Percentiles rank a stretch among this genome's conserved stretches.
phyloP scores from a whole-genome alignment of 352 stramenopile species.

The Phytophthora uliginosa region DNA sequence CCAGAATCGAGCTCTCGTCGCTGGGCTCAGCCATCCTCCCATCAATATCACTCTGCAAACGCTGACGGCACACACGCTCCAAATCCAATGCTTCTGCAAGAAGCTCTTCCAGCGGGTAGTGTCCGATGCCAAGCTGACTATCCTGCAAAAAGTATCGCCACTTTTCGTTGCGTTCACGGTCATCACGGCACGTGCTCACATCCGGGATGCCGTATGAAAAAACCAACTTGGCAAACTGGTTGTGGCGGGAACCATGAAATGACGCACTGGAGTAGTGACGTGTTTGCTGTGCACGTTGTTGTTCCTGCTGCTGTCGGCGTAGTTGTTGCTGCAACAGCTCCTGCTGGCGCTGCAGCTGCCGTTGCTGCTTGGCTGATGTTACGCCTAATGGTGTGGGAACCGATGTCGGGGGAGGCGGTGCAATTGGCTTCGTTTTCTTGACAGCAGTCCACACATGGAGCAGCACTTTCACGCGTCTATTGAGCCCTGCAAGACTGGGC shows the following conservation, averaged over 20 bases:
- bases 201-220: constrained; percentile 86
- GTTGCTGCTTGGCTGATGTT: constrained; percentile 21
- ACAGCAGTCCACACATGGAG: constrained; percentile 56
- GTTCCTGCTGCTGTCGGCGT: constrained; percentile 26
- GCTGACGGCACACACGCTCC: constrained; percentile 67
- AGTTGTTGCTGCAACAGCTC: constrained; percentile 31
- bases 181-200: constrained; percentile 59
- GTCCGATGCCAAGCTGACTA: constrained; percentile 45
- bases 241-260: constrained; percentile 49
- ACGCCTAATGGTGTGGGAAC: constrained; percentile 18
- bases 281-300: constrained; percentile 31
- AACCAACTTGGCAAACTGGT: constrained; percentile 83
- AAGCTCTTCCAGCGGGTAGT: constrained; percentile 57
- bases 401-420: neutral
- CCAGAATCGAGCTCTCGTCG: constrained; percentile 67
- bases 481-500: constrained; percentile 61
- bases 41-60: constrained; percentile 25
- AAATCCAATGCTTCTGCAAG: constrained; percentile 67
- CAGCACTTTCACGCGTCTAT: constrained; percentile 63
- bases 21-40: constrained; percentile 12
- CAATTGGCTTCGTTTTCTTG: constrained; percentile 28
- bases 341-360: constrained; percentile 15
- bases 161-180: constrained; percentile 68
- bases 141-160: constrained; percentile 87
- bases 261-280: constrained; percentile 25